Evolutionary conservation across 345 rosid species (phyloP).

Genomic region (Salix suchowensis): DNA sequence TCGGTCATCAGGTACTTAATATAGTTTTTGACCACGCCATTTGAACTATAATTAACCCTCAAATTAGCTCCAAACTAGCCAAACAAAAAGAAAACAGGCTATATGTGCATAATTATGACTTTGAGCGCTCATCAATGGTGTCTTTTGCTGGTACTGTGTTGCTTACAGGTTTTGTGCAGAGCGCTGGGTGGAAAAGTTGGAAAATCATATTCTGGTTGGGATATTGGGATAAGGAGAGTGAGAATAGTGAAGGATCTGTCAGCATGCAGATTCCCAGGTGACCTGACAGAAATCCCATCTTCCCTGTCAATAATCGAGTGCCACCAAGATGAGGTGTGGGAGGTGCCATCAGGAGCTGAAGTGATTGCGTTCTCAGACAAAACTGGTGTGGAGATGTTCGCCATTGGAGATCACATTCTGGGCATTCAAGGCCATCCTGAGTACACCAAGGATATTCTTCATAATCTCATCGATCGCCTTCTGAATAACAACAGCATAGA

Average conservation of each 20-base stretch:
- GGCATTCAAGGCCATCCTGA: constrained; percentile 98
- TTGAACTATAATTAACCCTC: too few species aligned
- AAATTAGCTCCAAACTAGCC: too few species aligned
- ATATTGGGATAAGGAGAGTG: constrained; percentile 61
- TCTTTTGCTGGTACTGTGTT: neutral
- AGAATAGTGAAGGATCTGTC: constrained; percentile 47
- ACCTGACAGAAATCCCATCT: constrained; percentile 34
- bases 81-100: too few species aligned
- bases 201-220: constrained; percentile 68
- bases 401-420: constrained; percentile 52
- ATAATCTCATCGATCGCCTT: constrained; percentile 70
- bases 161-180: constrained; percentile 73
- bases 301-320: constrained; percentile 60
- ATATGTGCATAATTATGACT: too few species aligned
- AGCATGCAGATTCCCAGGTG: constrained; percentile 27
- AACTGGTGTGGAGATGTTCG: constrained; percentile 72
- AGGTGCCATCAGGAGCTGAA: constrained; percentile 59
- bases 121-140: too few species aligned
- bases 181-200: constrained; percentile 84
- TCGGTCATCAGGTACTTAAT: constrained; percentile 78
- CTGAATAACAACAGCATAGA: constrained; percentile 43
- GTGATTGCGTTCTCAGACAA: constrained; percentile 72
- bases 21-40: neutral
- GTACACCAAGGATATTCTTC: constrained; percentile 74
- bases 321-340: constrained; percentile 86